Conservation (phyloP, 2,329 filamentous ascomycete species). For the Bipolaris victoriae region DNA sequence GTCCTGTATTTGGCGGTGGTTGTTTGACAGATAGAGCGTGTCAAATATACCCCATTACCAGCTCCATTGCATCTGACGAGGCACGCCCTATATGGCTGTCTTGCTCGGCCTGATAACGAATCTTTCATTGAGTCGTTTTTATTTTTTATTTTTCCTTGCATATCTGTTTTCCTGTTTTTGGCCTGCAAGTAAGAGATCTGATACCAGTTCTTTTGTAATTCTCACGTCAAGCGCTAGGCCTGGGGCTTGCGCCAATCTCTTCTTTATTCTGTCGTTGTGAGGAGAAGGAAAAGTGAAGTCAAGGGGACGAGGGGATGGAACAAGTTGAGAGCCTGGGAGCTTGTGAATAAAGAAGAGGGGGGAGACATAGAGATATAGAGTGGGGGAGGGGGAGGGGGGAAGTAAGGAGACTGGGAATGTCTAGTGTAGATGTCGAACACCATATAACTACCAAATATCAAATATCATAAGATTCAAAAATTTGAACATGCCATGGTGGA, state of each 20-base stretch:
- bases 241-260: slow-evolving; percentile 15
- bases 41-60: background rate
- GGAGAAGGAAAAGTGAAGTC: no score
- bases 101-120: background rate
- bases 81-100: background rate
- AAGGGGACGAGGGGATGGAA: no score
- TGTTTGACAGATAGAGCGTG: slow-evolving; percentile 5
- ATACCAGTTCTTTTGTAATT: slow-evolving; percentile 20
- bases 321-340: no score
- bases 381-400: no score
- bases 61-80: background rate
- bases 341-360: no score
- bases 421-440: no score
- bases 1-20: slow-evolving; percentile 1
- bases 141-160: background rate
- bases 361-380: no score
- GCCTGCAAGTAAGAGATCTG: slow-evolving; percentile 9
- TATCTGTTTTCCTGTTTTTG: background rate
- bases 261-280: slow-evolving; percentile 6
- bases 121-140: slow-evolving; percentile 5
- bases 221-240: slow-evolving; percentile 12
- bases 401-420: no score
- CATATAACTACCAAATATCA: no score
- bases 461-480: no score
- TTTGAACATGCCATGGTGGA: no score